Evolutionary conservation across 768 basidiomycete genomes (phyloP).

Genomic region (Suillus decipiens): DNA sequence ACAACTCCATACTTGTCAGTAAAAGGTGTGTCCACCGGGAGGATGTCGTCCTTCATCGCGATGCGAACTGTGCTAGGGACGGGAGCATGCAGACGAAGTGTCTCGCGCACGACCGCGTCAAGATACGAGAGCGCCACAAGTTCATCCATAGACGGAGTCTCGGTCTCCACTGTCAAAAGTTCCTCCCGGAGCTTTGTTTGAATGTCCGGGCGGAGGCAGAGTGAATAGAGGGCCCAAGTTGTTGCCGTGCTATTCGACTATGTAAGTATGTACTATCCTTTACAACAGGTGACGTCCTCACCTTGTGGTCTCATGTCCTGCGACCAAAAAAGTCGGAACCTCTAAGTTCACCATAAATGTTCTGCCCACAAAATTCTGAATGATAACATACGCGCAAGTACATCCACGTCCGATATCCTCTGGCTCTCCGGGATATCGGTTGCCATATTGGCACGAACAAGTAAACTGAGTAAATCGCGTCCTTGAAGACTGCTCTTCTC

Average conservation of each 20-base stretch:
- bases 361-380: no score
- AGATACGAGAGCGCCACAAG: constrained; percentile 68
- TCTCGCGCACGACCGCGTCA: constrained; percentile 65
- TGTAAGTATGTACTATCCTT: neutral
- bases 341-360: constrained; percentile 37
- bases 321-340: constrained; percentile 61
- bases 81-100: constrained; percentile 56
- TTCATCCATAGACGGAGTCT: constrained; percentile 69
- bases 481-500: constrained; percentile 36
- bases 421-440: constrained; percentile 57
- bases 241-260: constrained; percentile 36
- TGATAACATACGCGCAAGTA: constrained; percentile 49
- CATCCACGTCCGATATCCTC: constrained; percentile 61
- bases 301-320: constrained; percentile 64
- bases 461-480: constrained; percentile 60
- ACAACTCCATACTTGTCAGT: constrained; percentile 45
- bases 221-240: constrained; percentile 60
- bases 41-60: constrained; percentile 52
- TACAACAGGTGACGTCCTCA: constrained; percentile 16
- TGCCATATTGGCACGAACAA: constrained; percentile 66
- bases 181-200: constrained; percentile 64
- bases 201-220: constrained; percentile 47
- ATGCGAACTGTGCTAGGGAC: constrained; percentile 44
- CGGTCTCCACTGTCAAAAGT: constrained; percentile 48
- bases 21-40: constrained; percentile 51